phyloP scores from a whole-genome alignment of 2,329 filamentous ascomycete genomes.

The Ceratocystis smalleyi region DNA sequence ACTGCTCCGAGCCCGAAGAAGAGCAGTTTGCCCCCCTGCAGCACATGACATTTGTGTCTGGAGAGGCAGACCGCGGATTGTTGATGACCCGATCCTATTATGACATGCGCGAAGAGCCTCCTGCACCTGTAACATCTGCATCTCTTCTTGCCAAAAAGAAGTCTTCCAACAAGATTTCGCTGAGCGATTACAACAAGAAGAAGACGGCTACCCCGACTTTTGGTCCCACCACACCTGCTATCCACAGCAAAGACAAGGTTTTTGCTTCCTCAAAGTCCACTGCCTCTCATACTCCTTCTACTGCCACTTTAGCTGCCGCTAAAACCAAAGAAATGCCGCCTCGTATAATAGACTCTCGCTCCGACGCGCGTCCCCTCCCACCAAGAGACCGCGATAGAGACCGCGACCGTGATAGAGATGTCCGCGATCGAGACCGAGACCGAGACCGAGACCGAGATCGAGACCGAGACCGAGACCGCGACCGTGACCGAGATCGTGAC shows the following conservation, averaged over 20 bases:
- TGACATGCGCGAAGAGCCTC: conserved; percentile 39
- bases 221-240: neutral
- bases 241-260: neutral
- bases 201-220: conserved; percentile 21
- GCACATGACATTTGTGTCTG: conserved; percentile 40
- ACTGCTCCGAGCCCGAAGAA: conserved; percentile 32
- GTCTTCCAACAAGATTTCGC: conserved; percentile 34
- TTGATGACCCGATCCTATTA: conserved; percentile 42
- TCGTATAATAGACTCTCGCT: neutral
- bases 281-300: neutral
- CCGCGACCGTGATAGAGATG: conserved; percentile 8
- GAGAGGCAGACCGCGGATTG: conserved; percentile 40
- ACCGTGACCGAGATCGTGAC: conserved; percentile 9
- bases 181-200: conserved; percentile 45
- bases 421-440: conserved; percentile 6
- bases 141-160: conserved; percentile 34
- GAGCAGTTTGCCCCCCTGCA: conserved; percentile 36
- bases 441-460: neutral
- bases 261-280: neutral
- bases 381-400: conserved; percentile 9
- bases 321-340: conserved; percentile 2
- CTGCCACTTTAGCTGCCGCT: neutral
- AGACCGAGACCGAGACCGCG: conserved; percentile 2
- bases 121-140: conserved; percentile 25
- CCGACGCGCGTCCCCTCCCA: neutral